These are phyloP conservation scores for Paramecium primaurelia DNA, from an alignment of 73 alveolate species.

Conservation along the genomic window DNA sequence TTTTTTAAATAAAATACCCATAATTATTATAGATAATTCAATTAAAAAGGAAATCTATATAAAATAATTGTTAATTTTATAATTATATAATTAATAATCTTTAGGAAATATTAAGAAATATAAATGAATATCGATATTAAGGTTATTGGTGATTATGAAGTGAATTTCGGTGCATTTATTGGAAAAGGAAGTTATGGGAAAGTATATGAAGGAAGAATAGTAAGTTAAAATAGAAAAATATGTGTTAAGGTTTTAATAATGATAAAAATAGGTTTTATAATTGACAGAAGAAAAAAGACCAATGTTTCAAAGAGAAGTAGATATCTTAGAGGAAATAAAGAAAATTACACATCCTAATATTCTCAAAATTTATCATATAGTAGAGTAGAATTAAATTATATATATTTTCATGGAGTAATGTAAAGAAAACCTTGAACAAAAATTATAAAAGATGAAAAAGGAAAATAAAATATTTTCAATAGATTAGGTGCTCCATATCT, in stretches of 20 bases:
- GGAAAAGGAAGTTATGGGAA: neutral
- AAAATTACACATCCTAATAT: neutral
- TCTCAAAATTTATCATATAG: neutral
- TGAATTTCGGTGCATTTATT: neutral
- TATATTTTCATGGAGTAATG: neutral
- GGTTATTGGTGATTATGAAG: neutral
- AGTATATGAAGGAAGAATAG: neutral
- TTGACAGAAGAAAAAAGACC: neutral
- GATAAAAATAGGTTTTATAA: neutral
- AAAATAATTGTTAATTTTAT: no score
- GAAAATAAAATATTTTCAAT: neutral
- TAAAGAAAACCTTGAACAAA: neutral
- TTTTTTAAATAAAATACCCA: no score
- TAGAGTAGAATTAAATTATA: neutral
- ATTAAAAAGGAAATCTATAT: no score
- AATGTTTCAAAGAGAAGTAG: neutral
- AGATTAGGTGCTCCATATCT: neutral
- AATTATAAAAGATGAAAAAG: neutral
- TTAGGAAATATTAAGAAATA: neutral
- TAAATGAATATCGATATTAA: neutral
- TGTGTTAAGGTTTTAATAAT: neutral
- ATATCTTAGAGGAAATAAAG: neutral
- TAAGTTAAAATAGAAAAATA: neutral
- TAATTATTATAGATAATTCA: no score
- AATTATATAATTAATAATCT: no score